Evolutionary conservation across 805 yeast genomes (phyloP), one percentile per base, ranked within the genome.

Genomic region (Hanseniaspora vineae): DNA sequence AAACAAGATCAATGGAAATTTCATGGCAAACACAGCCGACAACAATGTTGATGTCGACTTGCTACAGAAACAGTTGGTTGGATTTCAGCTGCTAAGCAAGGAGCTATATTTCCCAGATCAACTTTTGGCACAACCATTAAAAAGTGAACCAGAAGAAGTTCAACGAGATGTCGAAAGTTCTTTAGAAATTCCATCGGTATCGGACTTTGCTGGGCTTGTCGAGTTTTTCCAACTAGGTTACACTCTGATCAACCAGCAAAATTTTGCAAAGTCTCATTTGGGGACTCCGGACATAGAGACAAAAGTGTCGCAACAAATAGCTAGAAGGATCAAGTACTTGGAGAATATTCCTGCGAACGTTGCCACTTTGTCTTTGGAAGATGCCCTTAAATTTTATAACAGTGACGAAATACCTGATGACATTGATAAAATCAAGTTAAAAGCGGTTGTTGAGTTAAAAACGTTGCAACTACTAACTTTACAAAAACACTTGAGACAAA

Each of bases 331-430:
- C 14, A 60, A 66, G 23, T 82, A 80, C 52, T 64, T 84, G 50
- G 88, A 82, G 59, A 69, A 64, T 46, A 56, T 84, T 14, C 92
- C 94, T 2, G 76, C 84, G 3, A 82, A 80, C 55, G 56, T 84
- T 46, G 90, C 89, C 23, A 71, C 85, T 2, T 78, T 69, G 47
- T 64, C 70, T 14, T 51, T 62, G 35, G 65, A 71, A 44, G 74
- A 75, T 51, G 56, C 66, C 1, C 44, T 68, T n/a, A 70, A 69
- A 33, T 59, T 73, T 44, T 54, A 55, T 3, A 63, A 76, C 1
- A 66, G 73, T 40, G 76, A 72, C 52, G 72, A 72, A 46, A 53
- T 72, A 17, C 64, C 73, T 6, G 63, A 67, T 1, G 67, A 69
- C 29, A 65, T 71, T 32, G 88, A 83, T 56, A 72, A 70, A 14